Conservation (phyloP, 768 basidiomycete species). For the Calocybe indica region DNA sequence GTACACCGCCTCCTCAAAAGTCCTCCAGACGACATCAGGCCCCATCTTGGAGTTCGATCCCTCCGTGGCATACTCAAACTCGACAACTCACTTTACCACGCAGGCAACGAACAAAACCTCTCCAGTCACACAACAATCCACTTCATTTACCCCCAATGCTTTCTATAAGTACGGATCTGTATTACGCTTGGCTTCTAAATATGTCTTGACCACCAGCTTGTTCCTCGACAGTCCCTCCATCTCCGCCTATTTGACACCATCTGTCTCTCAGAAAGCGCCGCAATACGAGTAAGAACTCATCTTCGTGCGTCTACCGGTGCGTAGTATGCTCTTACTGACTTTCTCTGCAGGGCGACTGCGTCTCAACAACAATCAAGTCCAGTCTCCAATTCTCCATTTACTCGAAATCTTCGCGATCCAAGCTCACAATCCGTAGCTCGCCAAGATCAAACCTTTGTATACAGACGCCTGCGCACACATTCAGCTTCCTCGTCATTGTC, state of each 20-base stretch:
- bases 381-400: too few relatives aligned
- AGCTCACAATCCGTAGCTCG: too few relatives aligned
- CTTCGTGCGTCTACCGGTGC: too few relatives aligned
- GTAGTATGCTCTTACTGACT: too few relatives aligned
- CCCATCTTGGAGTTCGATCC: slow-evolving; percentile 35
- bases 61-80: slow-evolving; percentile 33
- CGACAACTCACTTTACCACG: too few relatives aligned
- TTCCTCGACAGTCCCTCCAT: slow-evolving; percentile 40
- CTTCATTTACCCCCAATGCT: slow-evolving; percentile 23
- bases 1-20: background rate
- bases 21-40: slow-evolving; percentile 2
- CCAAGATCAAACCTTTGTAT: too few relatives aligned
- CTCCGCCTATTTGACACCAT: slow-evolving; percentile 34
- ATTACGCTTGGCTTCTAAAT: background rate
- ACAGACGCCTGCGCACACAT: too few relatives aligned
- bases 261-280: slow-evolving; percentile 8
- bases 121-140: slow-evolving; percentile 9
- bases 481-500: too few relatives aligned
- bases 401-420: too few relatives aligned
- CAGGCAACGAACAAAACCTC: slow-evolving; percentile 24
- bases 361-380: too few relatives aligned
- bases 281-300: slow-evolving; percentile 10
- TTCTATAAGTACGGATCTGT: slow-evolving; percentile 50
- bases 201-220: background rate
- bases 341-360: too few relatives aligned